Evolutionary conservation across 441 rosid species (phyloP).

Genomic region (Dalechampia spathulata): DNA sequence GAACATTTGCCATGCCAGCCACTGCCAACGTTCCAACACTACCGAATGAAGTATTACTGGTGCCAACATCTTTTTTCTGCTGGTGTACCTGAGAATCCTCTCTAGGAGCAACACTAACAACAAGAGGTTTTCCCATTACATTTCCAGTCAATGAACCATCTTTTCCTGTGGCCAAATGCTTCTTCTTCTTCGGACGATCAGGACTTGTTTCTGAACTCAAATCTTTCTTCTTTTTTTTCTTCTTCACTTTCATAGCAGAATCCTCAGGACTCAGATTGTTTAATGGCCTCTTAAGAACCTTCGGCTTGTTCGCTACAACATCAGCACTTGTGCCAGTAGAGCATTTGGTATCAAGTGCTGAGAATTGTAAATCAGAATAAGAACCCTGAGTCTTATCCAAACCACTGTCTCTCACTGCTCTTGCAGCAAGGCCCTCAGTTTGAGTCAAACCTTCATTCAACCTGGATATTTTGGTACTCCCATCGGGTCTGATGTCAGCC

Average conservation of each 20-base stretch:
- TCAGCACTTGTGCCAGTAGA: conserved; percentile 27
- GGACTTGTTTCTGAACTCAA: conserved; percentile 25
- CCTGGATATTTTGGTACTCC: conserved; percentile 24
- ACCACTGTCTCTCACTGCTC: conserved; percentile 27
- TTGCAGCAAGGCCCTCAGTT: conserved; percentile 23
- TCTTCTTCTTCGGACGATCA: conserved; percentile 37
- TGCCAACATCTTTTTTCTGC: conserved; percentile 33
- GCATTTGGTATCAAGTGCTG: conserved; percentile 29
- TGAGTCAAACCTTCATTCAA: conserved; percentile 32
- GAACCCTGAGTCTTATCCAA: conserved; percentile 27
- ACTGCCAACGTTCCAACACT: conserved; percentile 18
- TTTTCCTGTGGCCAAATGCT: conserved; percentile 36
- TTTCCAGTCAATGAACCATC: conserved; percentile 26
- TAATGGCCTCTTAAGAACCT: conserved; percentile 40
- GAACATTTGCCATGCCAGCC: conserved; percentile 22
- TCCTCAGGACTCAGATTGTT: conserved; percentile 34
- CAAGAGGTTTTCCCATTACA: conserved; percentile 32
- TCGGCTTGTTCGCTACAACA: conserved; percentile 47
- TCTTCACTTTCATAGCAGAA: conserved; percentile 35
- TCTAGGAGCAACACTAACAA: conserved; percentile 24
- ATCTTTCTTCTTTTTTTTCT: conserved; percentile 68
- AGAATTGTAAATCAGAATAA: conserved; percentile 19
- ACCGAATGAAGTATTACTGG: conserved; percentile 12
- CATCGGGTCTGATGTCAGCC: conserved; percentile 29
- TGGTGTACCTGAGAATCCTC: conserved; percentile 23